These are phyloP conservation scores for Aspergillus sclerotiicarbonarius DNA, from an alignment of 495 filamentous ascomycete species.

Conservation along the genomic window DNA sequence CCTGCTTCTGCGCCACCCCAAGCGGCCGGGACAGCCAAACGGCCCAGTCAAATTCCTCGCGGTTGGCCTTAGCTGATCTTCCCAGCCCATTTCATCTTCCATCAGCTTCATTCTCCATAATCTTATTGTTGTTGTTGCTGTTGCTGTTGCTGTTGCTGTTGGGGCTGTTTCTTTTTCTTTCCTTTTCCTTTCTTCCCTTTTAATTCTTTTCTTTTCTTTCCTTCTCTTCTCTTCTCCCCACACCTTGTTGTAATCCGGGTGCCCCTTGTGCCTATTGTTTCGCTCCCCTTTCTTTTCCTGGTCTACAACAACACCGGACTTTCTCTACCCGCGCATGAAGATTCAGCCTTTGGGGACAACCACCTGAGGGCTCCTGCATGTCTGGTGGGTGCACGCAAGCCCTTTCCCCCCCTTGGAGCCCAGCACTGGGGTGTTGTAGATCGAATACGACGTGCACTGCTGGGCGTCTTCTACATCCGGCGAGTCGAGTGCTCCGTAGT, in stretches of 20 bases:
- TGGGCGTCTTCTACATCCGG: conserved; percentile 14
- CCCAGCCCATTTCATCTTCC: background rate
- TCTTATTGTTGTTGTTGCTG: background rate
- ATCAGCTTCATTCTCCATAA: background rate
- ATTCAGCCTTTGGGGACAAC: too few species aligned
- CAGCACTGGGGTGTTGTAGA: too few species aligned
- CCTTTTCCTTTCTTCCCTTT: background rate
- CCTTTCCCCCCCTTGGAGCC: too few species aligned
- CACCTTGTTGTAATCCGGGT: too few species aligned
- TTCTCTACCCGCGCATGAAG: too few species aligned
- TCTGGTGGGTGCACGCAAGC: too few species aligned
- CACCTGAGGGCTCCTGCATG: too few species aligned
- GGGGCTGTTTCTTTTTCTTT: background rate
- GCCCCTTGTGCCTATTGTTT: too few species aligned
- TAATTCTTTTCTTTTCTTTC: conserved; percentile 1
- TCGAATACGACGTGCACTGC: too few species aligned
- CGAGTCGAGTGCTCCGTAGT: background rate
- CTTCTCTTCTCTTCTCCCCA: conserved; percentile 1
- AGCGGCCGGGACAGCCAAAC: background rate
- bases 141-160: background rate
- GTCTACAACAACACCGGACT: too few species aligned
- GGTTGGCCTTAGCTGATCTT: background rate
- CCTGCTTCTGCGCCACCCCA: background rate
- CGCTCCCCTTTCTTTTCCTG: too few species aligned
- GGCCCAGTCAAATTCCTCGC: conserved; percentile 1